Evolutionary conservation across 2,329 filamentous ascomycete species (phyloP), one percentile per base, ranked within the genome.

Genomic region (Curvularia lunata): DNA sequence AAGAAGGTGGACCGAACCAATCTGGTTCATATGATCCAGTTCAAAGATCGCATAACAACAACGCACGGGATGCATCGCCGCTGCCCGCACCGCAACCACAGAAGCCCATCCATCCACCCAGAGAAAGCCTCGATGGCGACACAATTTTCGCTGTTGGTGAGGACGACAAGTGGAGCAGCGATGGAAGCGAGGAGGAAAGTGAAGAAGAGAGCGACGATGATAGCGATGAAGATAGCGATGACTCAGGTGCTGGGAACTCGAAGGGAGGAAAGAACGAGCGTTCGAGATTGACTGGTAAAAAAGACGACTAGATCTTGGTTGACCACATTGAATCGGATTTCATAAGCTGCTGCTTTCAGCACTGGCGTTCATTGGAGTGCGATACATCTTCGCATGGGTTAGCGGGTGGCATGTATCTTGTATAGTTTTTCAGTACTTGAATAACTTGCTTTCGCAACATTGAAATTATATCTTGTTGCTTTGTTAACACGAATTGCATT

Each of bases 141-240:
- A 97, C 93, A 0, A 96, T 98, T 61, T 98, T 98, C 70, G 94
- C 94, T 1, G 91, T 98, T 10, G 94, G 92, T 10, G 86, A 87
- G 53, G 93, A 96, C 69, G 92, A 95, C 72, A 91, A 89, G 73
- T 94, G 92, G 82, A 92, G 89, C 55, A 89, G 91, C 54, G 90
- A 88, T 19, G 58, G 52, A 18, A 56, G 53, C 32, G 56, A 51
- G 23, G 52, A 55, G 27, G 52, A 54, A 16, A 45, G 45, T 34
- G 54, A 58, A 12, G 50, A 58, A 18, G 53, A 54, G 4, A 53
- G 54, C n/a, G 56, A 56, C 16, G 48, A 56, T 21, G 54, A 56
- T 2, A 37, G 51, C 28, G 53, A 56, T 46, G 43, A 47, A 23
- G 51, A 53, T 2, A 45, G 43, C 13, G 52, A 53, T 28, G 42